These are phyloP conservation scores for Colletotrichum sp. DNA, from an alignment of 2,329 filamentous ascomycete species.

Conservation along the genomic window DNA sequence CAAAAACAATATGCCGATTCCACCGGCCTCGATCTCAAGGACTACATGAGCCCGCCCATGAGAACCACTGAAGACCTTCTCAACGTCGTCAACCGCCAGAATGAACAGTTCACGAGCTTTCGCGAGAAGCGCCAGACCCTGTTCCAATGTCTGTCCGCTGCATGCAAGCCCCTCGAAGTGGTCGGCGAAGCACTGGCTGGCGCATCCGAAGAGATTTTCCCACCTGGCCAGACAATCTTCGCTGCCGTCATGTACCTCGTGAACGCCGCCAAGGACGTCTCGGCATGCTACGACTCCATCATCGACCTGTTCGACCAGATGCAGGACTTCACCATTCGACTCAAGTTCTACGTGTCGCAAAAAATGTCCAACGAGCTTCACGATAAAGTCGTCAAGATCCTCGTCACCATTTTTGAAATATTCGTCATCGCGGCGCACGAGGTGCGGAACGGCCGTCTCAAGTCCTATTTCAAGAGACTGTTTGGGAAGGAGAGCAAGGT, in stretches of 20 bases:
- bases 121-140: constrained; percentile 37
- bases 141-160: constrained; percentile 35
- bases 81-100: constrained; percentile 36
- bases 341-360: constrained; percentile 45
- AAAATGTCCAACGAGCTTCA: constrained; percentile 41
- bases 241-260: constrained; percentile 48
- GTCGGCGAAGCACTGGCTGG: constrained; percentile 43
- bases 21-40: constrained; percentile 30
- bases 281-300: constrained; percentile 49
- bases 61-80: constrained; percentile 35
- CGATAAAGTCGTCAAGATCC: constrained; percentile 44
- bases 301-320: constrained; percentile 47
- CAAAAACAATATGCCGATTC: constrained; percentile 35
- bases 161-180: constrained; percentile 42
- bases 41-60: constrained; percentile 38
- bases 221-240: constrained; percentile 46
- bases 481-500: constrained; percentile 45
- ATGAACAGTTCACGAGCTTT: constrained; percentile 40
- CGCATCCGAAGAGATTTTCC: constrained; percentile 41
- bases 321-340: constrained; percentile 46
- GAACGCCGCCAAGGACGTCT: constrained; percentile 49
- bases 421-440: constrained; percentile 48
- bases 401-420: constrained; percentile 49
- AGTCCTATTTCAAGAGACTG: constrained; percentile 44
- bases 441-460: constrained; percentile 44